Evolutionary conservation across 768 basidiomycete genomes (phyloP), one percentile per base, ranked within the genome.

Genomic region (Psilocybe cubensis): DNA sequence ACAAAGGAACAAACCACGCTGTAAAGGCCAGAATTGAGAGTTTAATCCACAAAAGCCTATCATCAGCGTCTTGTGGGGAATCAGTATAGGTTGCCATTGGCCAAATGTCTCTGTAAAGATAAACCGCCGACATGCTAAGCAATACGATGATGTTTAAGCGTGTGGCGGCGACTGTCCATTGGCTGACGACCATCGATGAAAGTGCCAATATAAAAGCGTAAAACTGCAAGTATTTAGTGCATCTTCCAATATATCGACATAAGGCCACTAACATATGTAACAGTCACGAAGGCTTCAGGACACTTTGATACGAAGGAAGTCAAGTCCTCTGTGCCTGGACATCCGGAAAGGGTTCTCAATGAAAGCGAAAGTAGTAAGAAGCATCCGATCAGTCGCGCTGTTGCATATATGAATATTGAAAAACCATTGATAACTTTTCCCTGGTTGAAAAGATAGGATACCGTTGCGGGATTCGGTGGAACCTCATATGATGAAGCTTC

Each of bases 101-200:
- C 70, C 76, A 84, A 8, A 88, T 49, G 60, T 83, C 79, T 23
- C 84, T 77, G 64, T 83, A 82, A 9, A 69, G 64, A 64, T 80
- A 88, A 1, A 85, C 73, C 4, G 50, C 60, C 72, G 59, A 73
- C 61, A 63, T 72, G 53, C 54, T 74, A 31, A 75, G 40, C 1
- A 74, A 61, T 11, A 76, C 9, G 23, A 63, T 10, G 41, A 51
- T 67, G 42, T 69, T 54, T 54, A 70, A 71, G 17, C 55, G 52
- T 20, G 54, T 56, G 18, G 46, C 20, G n/a, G 10, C 29, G 7
- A 25, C 31, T 17, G 44, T 21, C 29, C 42, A 40, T 18, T n/a
- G 24, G 17, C 6, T 41, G 1, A 73, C 66, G 3, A 71, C 60
- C 14, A 79, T 60, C 1, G 78, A 64, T 11, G 76, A 52, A 41